phyloP scores from a whole-genome alignment of 1,284 basidiomycete genomes.

The Ganoderma boninense region DNA sequence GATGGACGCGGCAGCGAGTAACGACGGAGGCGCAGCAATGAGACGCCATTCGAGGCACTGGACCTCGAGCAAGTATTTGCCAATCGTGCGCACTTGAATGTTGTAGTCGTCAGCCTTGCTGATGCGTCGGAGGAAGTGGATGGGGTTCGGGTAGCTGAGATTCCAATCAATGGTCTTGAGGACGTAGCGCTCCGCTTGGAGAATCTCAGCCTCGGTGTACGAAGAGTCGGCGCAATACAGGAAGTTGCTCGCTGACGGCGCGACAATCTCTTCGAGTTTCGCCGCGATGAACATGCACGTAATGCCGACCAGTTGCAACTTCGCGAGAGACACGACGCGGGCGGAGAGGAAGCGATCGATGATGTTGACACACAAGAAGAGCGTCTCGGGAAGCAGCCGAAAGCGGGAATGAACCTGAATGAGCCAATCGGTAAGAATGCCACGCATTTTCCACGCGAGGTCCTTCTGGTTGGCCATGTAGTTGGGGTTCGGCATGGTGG shows the following conservation, averaged over 20 bases:
- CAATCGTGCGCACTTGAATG: slow-evolving; percentile 89
- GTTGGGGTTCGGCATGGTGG: slow-evolving; percentile 85
- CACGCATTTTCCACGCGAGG: slow-evolving; percentile 94
- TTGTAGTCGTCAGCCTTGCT: slow-evolving; percentile 98
- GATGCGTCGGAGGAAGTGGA: slow-evolving; percentile 91
- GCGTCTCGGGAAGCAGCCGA: slow-evolving; percentile 93
- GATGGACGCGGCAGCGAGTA: slow-evolving; percentile 89
- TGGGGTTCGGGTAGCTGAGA: slow-evolving; percentile 91
- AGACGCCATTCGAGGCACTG: slow-evolving; percentile 89
- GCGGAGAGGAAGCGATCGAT: slow-evolving; percentile 96
- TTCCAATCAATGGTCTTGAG: slow-evolving; percentile 94
- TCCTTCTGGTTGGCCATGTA: slow-evolving; percentile 95
- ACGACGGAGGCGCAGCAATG: slow-evolving; percentile 82
- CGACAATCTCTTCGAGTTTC: slow-evolving; percentile 97
- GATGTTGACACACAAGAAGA: slow-evolving; percentile 95
- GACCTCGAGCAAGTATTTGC: slow-evolving; percentile 95
- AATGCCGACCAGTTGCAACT: slow-evolving; percentile 95
- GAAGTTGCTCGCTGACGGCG: slow-evolving; percentile 90
- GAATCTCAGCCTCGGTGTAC: slow-evolving; percentile 88
- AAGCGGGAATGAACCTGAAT: slow-evolving; percentile 97
- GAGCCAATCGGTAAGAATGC: slow-evolving; percentile 96
- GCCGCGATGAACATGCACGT: slow-evolving; percentile 94
- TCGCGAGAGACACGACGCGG: slow-evolving; percentile 90
- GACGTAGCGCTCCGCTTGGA: slow-evolving; percentile 94
- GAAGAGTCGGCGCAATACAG: slow-evolving; percentile 89